A percentile compares a stretch with the other conserved stretches of the same genome.
Conservation (phyloP, 2,329 filamentous ascomycete species). For the Talaromyces piceae region DNA sequence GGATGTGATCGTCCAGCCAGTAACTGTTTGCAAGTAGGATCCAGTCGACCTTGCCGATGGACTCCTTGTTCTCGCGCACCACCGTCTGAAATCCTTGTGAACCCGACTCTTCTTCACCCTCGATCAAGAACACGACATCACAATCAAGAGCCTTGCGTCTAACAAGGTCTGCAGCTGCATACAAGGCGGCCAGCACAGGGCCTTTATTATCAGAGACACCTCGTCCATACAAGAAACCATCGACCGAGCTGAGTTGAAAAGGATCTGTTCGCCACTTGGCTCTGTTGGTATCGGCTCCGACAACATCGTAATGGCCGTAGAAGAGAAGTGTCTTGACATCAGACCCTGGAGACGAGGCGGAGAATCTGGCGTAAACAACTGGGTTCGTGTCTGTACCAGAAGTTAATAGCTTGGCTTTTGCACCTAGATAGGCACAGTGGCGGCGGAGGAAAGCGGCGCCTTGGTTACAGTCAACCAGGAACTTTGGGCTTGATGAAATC, state of each 20-base stretch:
- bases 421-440: slow-evolving; percentile 86
- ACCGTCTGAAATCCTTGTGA: slow-evolving; percentile 84
- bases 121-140: slow-evolving; percentile 88
- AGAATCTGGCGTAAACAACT: slow-evolving; percentile 86
- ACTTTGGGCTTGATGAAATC: slow-evolving; percentile 77
- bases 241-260: slow-evolving; percentile 79
- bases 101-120: slow-evolving; percentile 93
- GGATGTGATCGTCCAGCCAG: slow-evolving; percentile 93
- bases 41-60: slow-evolving; percentile 88
- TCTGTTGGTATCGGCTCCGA: slow-evolving; percentile 75
- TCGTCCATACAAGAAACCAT: slow-evolving; percentile 89
- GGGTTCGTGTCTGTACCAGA: slow-evolving; percentile 75
- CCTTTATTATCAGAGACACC: slow-evolving; percentile 99
- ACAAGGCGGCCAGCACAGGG: slow-evolving; percentile 86
- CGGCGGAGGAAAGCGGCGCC: slow-evolving; percentile 85
- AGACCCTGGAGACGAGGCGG: slow-evolving; percentile 59
- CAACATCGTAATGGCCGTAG: slow-evolving; percentile 97
- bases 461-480: slow-evolving; percentile 83
- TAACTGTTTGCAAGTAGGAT: slow-evolving; percentile 96
- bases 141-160: slow-evolving; percentile 76
- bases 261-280: slow-evolving; percentile 82
- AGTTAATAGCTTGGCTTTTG: slow-evolving; percentile 81
- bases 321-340: slow-evolving; percentile 82
- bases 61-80: slow-evolving; percentile 67
- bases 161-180: slow-evolving; percentile 82